Base-by-base conservation (phyloP, 306 rosid species). In the Mucuna pruriens region DNA sequence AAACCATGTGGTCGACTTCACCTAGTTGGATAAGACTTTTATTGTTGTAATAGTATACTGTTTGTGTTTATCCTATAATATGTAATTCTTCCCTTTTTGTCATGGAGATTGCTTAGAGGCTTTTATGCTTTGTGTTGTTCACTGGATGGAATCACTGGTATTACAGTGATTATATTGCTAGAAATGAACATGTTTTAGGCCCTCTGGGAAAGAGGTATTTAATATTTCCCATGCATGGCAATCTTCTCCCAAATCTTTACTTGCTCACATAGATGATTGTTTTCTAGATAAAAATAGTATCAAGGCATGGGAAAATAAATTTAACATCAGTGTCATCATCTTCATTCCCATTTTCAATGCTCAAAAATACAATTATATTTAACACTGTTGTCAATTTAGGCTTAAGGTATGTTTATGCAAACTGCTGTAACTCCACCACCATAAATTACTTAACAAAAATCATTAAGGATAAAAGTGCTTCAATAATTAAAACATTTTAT, bases 141-240 rank as follows among this genome's bases (percentile, higher is more conserved):
- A 19, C 12, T 61, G 55, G 57, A 49, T 63, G 38, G 26, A 20
- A 67, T 67, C 44, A 20, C 23, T 42, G 39, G 36, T 39, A 10
- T 23, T 23, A 17, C 58, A 49, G 58, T 57, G 40, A 65, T 65
- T 74, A 40, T 40, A 17, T 10, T n/a, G 15, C 17, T 25, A 44
- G 69, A 68, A 64, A 65, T 12, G 17, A 4, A 19, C 31, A 38
- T 9, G n/a, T 7, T 62, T 26, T 34, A 8, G 40, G 9, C 0
- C 69, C 48, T 63, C 36, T 81, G 9, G 19, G 60, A 74, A 51
- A 81, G 61, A 51, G 60, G 16, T 20, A 17, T n/a, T n/a, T n/a
- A n/a, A n/a, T n/a, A n/a, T 74, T 51, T 74, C 19, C 49, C 58
- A n/a, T 29, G 65, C n/a, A n/a, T 16, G 36, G 25, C 33, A 66